Percentiles rank a stretch among this genome's conserved stretches.
These are phyloP conservation scores for Daldinia concentrica DNA, from an alignment of 495 filamentous ascomycete genomes.

Conservation along the genomic window DNA sequence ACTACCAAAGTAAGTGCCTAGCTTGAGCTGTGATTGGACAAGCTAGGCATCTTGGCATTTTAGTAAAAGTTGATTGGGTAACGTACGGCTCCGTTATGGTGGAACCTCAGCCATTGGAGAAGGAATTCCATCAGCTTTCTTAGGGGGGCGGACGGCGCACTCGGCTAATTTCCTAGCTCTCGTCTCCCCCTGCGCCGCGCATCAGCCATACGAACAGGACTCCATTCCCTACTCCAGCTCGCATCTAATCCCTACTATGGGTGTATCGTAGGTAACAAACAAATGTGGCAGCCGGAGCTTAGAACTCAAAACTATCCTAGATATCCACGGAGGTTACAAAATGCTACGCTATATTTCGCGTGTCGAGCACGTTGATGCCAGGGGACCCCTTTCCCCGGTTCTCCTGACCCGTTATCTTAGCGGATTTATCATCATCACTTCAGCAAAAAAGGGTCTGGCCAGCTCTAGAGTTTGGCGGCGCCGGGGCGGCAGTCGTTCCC, in stretches of 20 bases:
- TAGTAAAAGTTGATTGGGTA: conserved; percentile 28
- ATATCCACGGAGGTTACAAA: background rate
- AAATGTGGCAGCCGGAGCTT: conserved; percentile 16
- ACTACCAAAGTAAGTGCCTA: conserved; percentile 6
- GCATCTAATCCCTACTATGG: background rate
- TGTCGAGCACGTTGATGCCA: conserved; percentile 40
- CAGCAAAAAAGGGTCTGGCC: conserved; percentile 35
- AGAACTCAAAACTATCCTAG: background rate
- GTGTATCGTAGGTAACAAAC: background rate
- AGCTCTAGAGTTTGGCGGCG: conserved; percentile 26
- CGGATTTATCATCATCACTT: conserved; percentile 47
- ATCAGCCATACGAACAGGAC: conserved; percentile 25
- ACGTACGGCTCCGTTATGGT: conserved; percentile 28
- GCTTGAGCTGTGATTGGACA: conserved; percentile 17
- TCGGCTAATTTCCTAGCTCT: conserved; percentile 24
- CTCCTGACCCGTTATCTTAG: conserved; percentile 8
- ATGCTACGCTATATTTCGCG: conserved; percentile 33
- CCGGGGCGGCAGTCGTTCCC: conserved; percentile 24
- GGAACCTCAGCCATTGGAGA: conserved; percentile 21
- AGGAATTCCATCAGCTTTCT: conserved; percentile 11
- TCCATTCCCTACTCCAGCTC: conserved; percentile 11
- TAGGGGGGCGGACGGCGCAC: conserved; percentile 29
- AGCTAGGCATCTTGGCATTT: conserved; percentile 28
- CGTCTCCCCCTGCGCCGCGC: conserved; percentile 31
- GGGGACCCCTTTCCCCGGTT: conserved; percentile 24